Percentiles rank a stretch among this genome's conserved stretches.
Conservation (phyloP, 352 stramenopile species). For the Phytopythium oedochilum region DNA sequence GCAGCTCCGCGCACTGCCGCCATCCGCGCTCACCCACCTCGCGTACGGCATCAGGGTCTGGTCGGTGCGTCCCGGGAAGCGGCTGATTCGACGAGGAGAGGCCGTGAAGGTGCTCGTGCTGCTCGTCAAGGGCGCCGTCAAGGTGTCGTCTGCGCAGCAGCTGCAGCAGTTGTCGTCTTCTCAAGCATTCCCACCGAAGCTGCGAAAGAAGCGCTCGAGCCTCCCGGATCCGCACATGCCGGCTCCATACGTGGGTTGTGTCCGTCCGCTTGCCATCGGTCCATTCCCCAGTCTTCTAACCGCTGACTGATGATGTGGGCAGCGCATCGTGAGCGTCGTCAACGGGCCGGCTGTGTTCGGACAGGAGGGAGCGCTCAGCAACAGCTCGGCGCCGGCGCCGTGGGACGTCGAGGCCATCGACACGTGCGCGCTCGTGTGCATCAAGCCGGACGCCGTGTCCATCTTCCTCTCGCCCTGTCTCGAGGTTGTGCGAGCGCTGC, state of each 20-base stretch:
- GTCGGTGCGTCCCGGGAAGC: slow-evolving; percentile 30
- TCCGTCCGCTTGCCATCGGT: background rate
- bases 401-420: slow-evolving; percentile 64
- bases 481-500: slow-evolving; percentile 44
- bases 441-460: slow-evolving; percentile 52
- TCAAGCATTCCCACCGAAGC: background rate
- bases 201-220: background rate
- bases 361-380: slow-evolving; percentile 51
- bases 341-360: slow-evolving; percentile 64
- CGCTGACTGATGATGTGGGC: background rate
- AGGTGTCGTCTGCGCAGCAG: slow-evolving; percentile 34
- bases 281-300: background rate
- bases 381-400: slow-evolving; percentile 24
- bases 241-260: background rate
- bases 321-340: slow-evolving; percentile 47
- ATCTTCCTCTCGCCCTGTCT: slow-evolving; percentile 47
- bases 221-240: background rate
- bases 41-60: slow-evolving; percentile 56
- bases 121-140: slow-evolving; percentile 58
- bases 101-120: slow-evolving; percentile 59
- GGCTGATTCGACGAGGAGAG: slow-evolving; percentile 46
- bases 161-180: background rate
- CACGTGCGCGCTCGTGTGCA: slow-evolving; percentile 49
- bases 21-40: slow-evolving; percentile 52
- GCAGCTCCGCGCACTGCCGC: slow-evolving; percentile 33